phyloP scores from a whole-genome alignment of 2,329 filamentous ascomycete genomes.

The Coniochaeta sp. region DNA sequence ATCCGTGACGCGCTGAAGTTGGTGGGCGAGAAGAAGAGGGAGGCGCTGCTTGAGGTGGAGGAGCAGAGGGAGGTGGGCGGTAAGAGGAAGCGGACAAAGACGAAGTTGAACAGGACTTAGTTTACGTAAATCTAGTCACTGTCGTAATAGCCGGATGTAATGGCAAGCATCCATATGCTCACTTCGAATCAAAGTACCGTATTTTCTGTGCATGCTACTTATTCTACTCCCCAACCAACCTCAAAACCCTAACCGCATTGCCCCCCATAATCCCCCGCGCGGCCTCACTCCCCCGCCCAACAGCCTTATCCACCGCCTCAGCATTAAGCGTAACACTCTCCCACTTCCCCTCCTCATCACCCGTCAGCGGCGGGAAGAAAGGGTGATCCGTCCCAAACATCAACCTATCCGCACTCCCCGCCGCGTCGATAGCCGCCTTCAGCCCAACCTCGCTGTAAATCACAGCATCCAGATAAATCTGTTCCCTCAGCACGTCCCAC shows the following conservation, averaged over 20 bases:
- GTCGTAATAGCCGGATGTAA: too few species aligned
- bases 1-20: conserved; percentile 78
- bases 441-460: conserved; percentile 71
- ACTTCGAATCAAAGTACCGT: too few species aligned
- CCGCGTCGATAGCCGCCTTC: conserved; percentile 62
- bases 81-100: conserved; percentile 61
- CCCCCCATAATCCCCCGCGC: conserved; percentile 18
- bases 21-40: conserved; percentile 92
- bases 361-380: conserved; percentile 70
- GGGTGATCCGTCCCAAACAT: conserved; percentile 82
- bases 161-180: too few species aligned
- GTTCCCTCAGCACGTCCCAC: conserved; percentile 57
- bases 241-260: conserved; percentile 20
- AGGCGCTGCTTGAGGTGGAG: conserved; percentile 85
- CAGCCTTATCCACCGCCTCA: conserved; percentile 15
- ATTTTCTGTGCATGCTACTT: too few species aligned
- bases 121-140: too few species aligned
- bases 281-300: conserved; percentile 16
- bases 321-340: conserved; percentile 54
- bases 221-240: too few species aligned
- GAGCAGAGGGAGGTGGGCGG: conserved; percentile 86
- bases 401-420: conserved; percentile 58
- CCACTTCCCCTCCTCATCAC: conserved; percentile 58
- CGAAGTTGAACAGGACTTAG: conserved; percentile 39
- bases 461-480: conserved; percentile 84